A percentile compares a stretch with the other conserved stretches of the same genome.
phyloP scores from a whole-genome alignment of 2,329 filamentous ascomycete species.

The Amesomyces nigricolor region DNA sequence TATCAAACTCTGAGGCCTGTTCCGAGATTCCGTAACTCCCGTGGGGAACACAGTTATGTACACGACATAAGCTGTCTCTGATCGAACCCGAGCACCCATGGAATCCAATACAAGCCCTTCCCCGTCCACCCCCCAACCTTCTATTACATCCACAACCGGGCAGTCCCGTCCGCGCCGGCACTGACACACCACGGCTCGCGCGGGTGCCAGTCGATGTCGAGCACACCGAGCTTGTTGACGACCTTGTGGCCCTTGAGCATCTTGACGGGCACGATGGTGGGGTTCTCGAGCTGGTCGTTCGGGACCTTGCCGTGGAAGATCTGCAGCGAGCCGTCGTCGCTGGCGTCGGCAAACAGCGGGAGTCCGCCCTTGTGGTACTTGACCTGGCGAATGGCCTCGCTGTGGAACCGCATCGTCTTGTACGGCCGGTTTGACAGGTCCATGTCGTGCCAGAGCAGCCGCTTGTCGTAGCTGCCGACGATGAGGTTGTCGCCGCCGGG shows the following conservation, averaged over 20 bases:
- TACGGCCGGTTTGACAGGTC: constrained; percentile 87
- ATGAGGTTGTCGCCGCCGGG: constrained; percentile 90
- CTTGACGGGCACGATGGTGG: constrained; percentile 93
- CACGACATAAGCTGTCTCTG: constrained; percentile 10
- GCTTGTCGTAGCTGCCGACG: constrained; percentile 88
- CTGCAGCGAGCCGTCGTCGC: constrained; percentile 89
- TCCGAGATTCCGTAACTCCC: background rate
- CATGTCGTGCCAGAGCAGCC: constrained; percentile 93
- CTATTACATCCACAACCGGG: constrained; percentile 58
- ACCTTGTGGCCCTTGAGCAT: constrained; percentile 87
- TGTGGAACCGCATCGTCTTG: constrained; percentile 94
- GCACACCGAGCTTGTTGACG: constrained; percentile 76
- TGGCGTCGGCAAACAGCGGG: constrained; percentile 89
- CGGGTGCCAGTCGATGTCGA: constrained; percentile 96
- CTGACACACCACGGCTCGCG: constrained; percentile 90
- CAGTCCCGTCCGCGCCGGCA: constrained; percentile 89
- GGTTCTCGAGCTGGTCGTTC: constrained; percentile 90
- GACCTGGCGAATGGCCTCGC: constrained; percentile 83
- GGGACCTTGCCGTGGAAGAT: constrained; percentile 97
- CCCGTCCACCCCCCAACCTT: background rate
- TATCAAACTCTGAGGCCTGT: constrained; percentile 1
- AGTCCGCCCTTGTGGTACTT: constrained; percentile 73
- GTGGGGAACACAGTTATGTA: constrained; percentile 7
- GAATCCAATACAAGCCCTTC: background rate
- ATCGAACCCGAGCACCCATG: constrained; percentile 1